phyloP scores from a whole-genome alignment of 352 stramenopile genomes.

The Globisporangium perplexum region DNA sequence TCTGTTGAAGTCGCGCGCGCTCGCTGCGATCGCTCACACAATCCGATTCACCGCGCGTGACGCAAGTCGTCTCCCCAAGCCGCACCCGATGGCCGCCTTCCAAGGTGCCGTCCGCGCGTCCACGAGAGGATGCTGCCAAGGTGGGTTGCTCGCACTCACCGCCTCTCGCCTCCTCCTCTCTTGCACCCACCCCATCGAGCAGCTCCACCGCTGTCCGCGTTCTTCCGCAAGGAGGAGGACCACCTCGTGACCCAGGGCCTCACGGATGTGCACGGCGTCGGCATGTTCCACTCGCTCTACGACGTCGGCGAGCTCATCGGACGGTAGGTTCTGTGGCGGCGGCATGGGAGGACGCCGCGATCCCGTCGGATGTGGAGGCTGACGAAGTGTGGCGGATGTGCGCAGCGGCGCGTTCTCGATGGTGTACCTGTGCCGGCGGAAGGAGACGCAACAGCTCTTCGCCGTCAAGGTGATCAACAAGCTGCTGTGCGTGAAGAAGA shows the following conservation, averaged over 20 bases:
- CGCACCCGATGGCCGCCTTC: constrained; percentile 50
- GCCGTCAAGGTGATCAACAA: constrained; percentile 89
- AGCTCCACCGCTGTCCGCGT: constrained; percentile 81
- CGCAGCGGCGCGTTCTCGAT: constrained; percentile 70
- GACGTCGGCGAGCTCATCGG: constrained; percentile 84
- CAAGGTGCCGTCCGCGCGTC: constrained; percentile 14
- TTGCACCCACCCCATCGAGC: no score
- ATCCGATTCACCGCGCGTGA: constrained; percentile 1
- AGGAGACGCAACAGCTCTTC: constrained; percentile 77
- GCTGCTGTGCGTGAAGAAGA: constrained; percentile 81
- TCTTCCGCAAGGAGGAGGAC: constrained; percentile 87
- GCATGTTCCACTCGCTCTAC: constrained; percentile 88
- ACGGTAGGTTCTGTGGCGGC: constrained; percentile 25
- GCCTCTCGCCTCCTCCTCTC: no score
- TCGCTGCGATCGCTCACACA: constrained; percentile 3
- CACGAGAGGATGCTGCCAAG: background rate
- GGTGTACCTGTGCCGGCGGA: constrained; percentile 79
- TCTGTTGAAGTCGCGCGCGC: constrained; percentile 5
- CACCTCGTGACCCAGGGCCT: constrained; percentile 79
- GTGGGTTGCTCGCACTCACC: no score
- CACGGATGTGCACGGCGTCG: constrained; percentile 69
- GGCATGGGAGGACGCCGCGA: no score
- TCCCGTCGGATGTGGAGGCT: constrained; percentile 1
- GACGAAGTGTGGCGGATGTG: constrained; percentile 2
- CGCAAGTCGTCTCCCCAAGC: no score